Base-by-base conservation (phyloP, 2,329 filamentous ascomycete species). In the Fusarium lyarnte region DNA sequence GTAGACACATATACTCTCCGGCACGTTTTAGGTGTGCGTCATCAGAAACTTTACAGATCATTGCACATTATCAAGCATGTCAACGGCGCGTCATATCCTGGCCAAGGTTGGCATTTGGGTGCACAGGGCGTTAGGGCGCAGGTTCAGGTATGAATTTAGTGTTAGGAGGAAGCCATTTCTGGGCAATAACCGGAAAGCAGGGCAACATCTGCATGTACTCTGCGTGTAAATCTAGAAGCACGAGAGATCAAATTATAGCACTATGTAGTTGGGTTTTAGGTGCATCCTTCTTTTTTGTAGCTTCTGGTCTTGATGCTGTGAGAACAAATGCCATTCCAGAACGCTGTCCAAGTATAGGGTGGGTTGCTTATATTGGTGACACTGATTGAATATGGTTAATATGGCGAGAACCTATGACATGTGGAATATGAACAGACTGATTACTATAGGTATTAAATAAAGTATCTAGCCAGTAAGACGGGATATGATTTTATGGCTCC, bases 71-170 rank as follows among this genome's bases (percentile, higher is more conserved):
- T 25, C 27, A 39, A 39, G 19, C 47, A 35, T 27, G 33, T 23
- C 39, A 57, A 45, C 35, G 47, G 53, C 36, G 41, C 55, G 43
- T 54, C 66, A 36, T 58, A 49, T 59, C 65, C 54, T 62, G 47
- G 35, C 49, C 42, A 23, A 58, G 57, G 63, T 64, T 39, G 52
- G 35, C 42, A 57, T 53, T 64, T 59, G 46, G 51, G 58, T 68
- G 69, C 63, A 63, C 42, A 29, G 33, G 72, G 72, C 72, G 62
- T 76, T 77, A 51, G 39, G 74, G 75, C 71, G 75, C 69, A 66
- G 58, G 62, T 27, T 62, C 39, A 62, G 45, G 38, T 58, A 60
- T 52, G 45, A 54, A 49, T 62, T 74, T 65, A 47, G 45, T 49
- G 41, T 42, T 54, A 17, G 23, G 42, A 27, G 29, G 13, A 45